Base-by-base conservation (phyloP, 805 yeast species). In the Grigorovia yakushimaensis region DNA sequence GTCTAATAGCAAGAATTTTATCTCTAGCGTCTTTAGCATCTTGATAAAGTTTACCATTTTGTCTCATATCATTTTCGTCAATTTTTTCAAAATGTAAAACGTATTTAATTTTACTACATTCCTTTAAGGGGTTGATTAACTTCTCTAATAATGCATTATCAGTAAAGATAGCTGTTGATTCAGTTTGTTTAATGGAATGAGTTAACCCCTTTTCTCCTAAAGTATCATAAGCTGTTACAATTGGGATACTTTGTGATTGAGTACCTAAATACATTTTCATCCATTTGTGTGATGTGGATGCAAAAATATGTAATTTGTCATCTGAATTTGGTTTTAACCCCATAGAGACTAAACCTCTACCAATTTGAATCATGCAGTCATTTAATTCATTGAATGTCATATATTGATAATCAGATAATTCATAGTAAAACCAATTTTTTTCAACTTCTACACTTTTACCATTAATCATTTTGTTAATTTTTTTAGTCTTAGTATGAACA, bases 191-290 rank as follows among this genome's bases (percentile, higher is more conserved):
- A 60, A 93, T 73, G 2, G 97, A 88, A 67, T 84, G 95, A 48
- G 82, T 83, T 60, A 89, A 74, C 21, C 96, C 96, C 36, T 76
- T 74, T 67, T 88, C 95, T 49, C 97, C 97, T 54, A 89, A 73
- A 40, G 96, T 88, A 66, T 89, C 97, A 67, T 93, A 93, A 37
- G 98, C 98, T 15, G 98, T 93, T 39, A 88, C 98, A 48, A 84
- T 76, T 21, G 98, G 85, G 50, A 93, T 82, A 44, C 76, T 69
- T 67, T 88, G 96, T 45, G 88, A 72, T 57, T 79, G 78, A 46
- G 87, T 75, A 15, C 89, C 96, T 49, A 87, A 65, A 54, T 80
- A 91, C 30, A 86, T 77, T 69, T 86, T 84, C 87, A 91, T 78
- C 98, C 98, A 91, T 61, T 79, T 79, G 48, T 78, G 82, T 15